Base-by-base conservation (phyloP, 148 eudicot genomes). In the Euryodendron excelsum region DNA sequence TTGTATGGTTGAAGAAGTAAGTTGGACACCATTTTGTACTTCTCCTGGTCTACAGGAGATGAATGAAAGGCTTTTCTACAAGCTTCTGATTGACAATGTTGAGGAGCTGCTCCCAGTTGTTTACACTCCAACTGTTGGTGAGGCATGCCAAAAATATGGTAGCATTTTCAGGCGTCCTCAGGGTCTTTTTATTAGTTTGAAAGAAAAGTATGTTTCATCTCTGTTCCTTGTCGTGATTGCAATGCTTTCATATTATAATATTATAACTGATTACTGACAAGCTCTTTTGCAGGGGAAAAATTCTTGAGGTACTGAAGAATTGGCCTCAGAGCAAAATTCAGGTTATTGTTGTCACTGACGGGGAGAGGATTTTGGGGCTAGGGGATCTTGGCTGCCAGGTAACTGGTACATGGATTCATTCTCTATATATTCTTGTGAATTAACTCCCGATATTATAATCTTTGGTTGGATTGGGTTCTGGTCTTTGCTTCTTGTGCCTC, bases 311-410 rank as follows among this genome's bases (percentile, higher is more conserved):
- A 59, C 80, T 96, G 82, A 93, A 80, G 83, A 96, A 96, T 82
- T 96, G 99, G 99, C 99, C 99, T 69, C 91, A 96, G 86, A 88
- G 92, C 81, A 80, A 87, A 62, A 91, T 96, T 80, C 97, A 93
- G 86, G 99, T 96, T 31, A 96, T 96, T 70, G 98, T 93, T 72
- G 98, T 96, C 36, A 96, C 99, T n/a, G 99, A 96, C 33, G 99
- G 99, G 59, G 99, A 96, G 80, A 86, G 99, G 60, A 96, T 96
- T 64, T 88, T 96, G 83, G 99, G 99, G 14, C 99, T 96, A 50
- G 99, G 99, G 45, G 99, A 96, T 82, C 99, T 96, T 65, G 99
- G 99, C n/a, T 96, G 95, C 83, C 99, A 96, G 94, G 98, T 91
- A 80, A 82, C 50, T 69, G 12, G 23, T 76, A 13, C 30, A 34